phyloP scores from a whole-genome alignment of 768 basidiomycete genomes.

The Punctularia strigosozonata region DNA sequence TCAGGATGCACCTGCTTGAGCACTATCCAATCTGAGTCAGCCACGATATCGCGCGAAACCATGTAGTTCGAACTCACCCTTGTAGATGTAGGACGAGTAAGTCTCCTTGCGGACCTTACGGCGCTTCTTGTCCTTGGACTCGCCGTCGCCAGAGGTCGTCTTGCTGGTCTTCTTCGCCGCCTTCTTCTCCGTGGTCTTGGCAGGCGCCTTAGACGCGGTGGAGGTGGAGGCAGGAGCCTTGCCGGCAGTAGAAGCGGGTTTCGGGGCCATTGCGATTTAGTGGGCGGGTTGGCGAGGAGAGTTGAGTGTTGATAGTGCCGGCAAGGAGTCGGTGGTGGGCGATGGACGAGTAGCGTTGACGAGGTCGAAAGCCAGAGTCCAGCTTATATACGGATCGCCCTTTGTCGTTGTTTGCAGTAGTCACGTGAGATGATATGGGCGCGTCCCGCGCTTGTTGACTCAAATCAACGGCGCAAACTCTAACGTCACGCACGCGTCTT shows the following conservation, averaged over 20 bases:
- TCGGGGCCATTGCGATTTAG: slow-evolving; percentile 47
- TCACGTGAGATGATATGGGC: slow-evolving; percentile 10
- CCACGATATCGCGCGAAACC: background rate
- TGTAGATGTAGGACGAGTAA: slow-evolving; percentile 89
- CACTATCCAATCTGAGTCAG: slow-evolving; percentile 33
- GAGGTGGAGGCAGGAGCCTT: slow-evolving; percentile 66
- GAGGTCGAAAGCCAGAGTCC: slow-evolving; percentile 4
- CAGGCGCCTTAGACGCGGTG: slow-evolving; percentile 60
- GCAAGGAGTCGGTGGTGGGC: slow-evolving; percentile 6
- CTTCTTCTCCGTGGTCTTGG: slow-evolving; percentile 54
- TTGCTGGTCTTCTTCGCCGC: slow-evolving; percentile 75
- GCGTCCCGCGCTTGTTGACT: slow-evolving; percentile 1
- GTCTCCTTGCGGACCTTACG: slow-evolving; percentile 84
- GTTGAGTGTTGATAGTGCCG: slow-evolving; percentile 6
- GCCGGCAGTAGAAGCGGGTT: slow-evolving; percentile 77
- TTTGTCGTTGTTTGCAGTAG: slow-evolving; percentile 11
- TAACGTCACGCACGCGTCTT: too few relatives aligned
- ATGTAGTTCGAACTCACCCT: slow-evolving; percentile 33
- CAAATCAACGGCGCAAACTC: too few relatives aligned
- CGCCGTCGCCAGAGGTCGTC: slow-evolving; percentile 47
- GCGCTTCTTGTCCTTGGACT: slow-evolving; percentile 75
- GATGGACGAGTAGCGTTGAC: slow-evolving; percentile 7
- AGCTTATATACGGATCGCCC: slow-evolving; percentile 13
- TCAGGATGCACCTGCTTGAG: slow-evolving; percentile 97
- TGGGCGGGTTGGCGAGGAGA: too few relatives aligned